Evolutionary conservation across 2,329 filamentous ascomycete genomes (phyloP), one percentile per base, ranked within the genome.

Genomic region (Daldinia sp.): DNA sequence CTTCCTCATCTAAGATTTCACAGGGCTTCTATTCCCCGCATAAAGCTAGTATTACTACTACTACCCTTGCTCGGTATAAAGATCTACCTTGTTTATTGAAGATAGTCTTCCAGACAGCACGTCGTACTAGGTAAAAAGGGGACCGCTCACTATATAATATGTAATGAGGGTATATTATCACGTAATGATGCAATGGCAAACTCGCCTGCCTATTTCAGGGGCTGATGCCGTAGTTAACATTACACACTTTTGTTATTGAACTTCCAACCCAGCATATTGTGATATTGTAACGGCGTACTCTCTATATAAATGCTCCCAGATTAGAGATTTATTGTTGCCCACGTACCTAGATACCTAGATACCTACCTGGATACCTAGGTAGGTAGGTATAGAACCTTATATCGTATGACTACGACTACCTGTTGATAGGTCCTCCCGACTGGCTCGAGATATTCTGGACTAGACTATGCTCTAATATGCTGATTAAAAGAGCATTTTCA

Each of bases 31-130:
- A 48, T 39, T 58, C 60, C 57, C 63, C 52, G 32, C 53, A 57
- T 55, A 39, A 30, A 34, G 23, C 51, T 53, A 39, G 23, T 13
- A 39, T 45, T 21, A n/a, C 37, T 32, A 34, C 48, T 11, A 48
- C 9, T 25, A 56, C 30, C 63, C 63, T 52, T 63, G 58, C 51
- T 43, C 27, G 35, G 13, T 54, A 48, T 15, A 35, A 35, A 35
- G 66, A 21, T 60, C 62, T 62, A 35, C 47, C 54, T 64, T 70
- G 61, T 68, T 65, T 62, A 49, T 49, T 57, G 15, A 34, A 15
- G 30, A n/a, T 15, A 9, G 21, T 8, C 15, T 27, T 15, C 7
- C 21, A 64, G 66, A 53, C 34, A 56, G 30, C 19, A 49, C 35
- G 43, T 21, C 37, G 53, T 57, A 49, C 21, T n/a, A 7, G 6